Evolutionary conservation across 768 basidiomycete genomes (phyloP).

Genomic region (Boletus barrowsii): DNA sequence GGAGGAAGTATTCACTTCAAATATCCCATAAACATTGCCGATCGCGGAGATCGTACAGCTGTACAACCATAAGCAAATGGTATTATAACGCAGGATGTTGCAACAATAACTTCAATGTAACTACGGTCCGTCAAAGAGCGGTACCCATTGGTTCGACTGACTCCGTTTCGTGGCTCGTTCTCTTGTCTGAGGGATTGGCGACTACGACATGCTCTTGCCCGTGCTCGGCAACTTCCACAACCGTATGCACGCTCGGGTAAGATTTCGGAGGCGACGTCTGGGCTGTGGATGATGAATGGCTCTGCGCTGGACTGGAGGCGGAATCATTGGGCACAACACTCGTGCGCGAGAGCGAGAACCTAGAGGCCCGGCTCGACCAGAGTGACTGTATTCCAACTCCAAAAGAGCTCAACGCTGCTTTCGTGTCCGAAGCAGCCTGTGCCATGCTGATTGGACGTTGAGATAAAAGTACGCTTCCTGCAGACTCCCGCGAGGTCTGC

Average conservation of each 20-base stretch:
- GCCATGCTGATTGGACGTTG: conserved; percentile 26
- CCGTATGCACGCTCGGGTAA: conserved; percentile 21
- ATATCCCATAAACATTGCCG: too few relatives aligned
- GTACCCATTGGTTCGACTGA: conserved; percentile 25
- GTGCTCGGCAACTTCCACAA: conserved; percentile 26
- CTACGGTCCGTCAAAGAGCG: conserved; percentile 24
- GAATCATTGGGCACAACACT: conserved; percentile 27
- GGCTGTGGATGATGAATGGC: background rate
- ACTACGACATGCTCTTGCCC: conserved; percentile 12
- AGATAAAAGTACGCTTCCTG: conserved; percentile 6
- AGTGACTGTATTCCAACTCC: conserved; percentile 49
- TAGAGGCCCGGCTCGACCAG: conserved; percentile 39
- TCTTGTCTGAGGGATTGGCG: conserved; percentile 1
- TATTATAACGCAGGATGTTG: background rate
- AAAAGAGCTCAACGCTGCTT: conserved; percentile 37
- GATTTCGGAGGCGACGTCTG: conserved; percentile 13
- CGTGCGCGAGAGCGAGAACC: conserved; percentile 35
- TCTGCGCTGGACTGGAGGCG: conserved; percentile 7
- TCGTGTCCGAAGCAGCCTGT: conserved; percentile 34
- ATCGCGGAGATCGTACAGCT: too few relatives aligned
- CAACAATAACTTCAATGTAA: background rate
- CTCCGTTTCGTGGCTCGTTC: conserved; percentile 13
- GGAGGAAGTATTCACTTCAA: too few relatives aligned
- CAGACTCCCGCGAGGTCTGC: conserved; percentile 29
- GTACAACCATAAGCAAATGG: background rate